phyloP scores from a whole-genome alignment of 1,284 basidiomycete species.

The Ganoderma multipileum region DNA sequence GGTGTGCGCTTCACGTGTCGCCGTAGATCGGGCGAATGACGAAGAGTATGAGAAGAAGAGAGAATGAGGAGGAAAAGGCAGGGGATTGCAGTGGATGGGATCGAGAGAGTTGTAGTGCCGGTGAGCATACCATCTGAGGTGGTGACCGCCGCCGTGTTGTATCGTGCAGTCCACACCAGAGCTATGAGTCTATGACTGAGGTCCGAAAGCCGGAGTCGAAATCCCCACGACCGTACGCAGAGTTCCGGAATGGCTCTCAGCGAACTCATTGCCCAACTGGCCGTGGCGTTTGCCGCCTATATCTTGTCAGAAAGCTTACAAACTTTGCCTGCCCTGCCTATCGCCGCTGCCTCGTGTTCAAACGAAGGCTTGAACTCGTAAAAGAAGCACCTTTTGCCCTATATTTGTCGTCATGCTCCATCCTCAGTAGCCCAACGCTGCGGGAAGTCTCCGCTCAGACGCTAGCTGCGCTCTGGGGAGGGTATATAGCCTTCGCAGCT shows the following conservation, averaged over 20 bases:
- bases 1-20: neutral
- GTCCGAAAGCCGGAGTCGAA: neutral
- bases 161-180: neutral
- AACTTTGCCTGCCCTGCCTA: neutral
- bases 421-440: constrained; percentile 14
- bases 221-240: neutral
- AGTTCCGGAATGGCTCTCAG: neutral
- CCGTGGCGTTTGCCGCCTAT: neutral
- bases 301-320: neutral
- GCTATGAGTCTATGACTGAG: neutral
- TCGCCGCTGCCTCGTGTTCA: neutral
- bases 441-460: constrained; percentile 18
- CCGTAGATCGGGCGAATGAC: neutral
- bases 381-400: neutral
- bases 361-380: neutral
- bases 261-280: neutral
- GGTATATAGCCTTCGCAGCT: constrained; percentile 14
- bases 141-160: neutral
- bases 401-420: constrained; percentile 18
- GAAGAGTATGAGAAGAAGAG: neutral
- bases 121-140: neutral
- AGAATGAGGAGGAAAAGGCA: neutral
- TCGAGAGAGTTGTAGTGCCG: neutral
- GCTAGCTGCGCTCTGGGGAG: constrained; percentile 18
- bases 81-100: neutral